Evolutionary conservation across 2,329 filamentous ascomycete genomes (phyloP), one percentile per base, ranked within the genome.

Genomic region (Pestalotiopsis sp.): DNA sequence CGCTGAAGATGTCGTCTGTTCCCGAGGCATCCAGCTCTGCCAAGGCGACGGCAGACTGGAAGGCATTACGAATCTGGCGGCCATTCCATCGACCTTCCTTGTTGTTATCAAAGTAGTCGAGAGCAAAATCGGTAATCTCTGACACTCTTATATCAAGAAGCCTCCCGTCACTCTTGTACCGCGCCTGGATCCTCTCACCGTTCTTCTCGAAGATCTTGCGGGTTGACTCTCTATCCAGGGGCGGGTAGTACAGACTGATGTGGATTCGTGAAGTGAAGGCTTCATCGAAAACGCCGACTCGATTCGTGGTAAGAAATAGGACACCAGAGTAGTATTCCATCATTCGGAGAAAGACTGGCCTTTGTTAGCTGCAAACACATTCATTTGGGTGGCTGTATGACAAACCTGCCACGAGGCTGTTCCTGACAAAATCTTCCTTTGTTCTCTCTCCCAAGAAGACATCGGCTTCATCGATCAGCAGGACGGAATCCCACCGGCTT

Each of bases 61-160:
- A 80, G 2, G 78, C 79, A 20, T 76, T 81, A 57, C 79, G 77
- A 59, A 81, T 81, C 67, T 81, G 80, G 13, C 80, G 75, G 7
- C 80, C 80, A 60, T 81, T 81, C 79, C 80, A 81, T 1, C 20
- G 38, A 3, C 71, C 49, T 70, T 69, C 2, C 4, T 59, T n/a
- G 2, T 59, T 59, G 23, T 59, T 25, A 23, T 59, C 57, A 12
- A 17, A 59, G 20, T 59, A 59, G 57, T 59, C 57, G 58, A 14
- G n/a, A 5, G 57, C 57, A 4, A 59, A 59, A 0, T 59, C 13
- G 12, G 57, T 59, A 4, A 59, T 36, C 12, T 59, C 57, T 1
- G 57, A 59, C 57, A 12, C 17, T 2, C 5, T 27, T 0, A 59
- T 36, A 0, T 59, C 57, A 0, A 59, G 0, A 1, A 1, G 25